phyloP scores from a whole-genome alignment of 306 rosid genomes.

The Quercus glauca region DNA sequence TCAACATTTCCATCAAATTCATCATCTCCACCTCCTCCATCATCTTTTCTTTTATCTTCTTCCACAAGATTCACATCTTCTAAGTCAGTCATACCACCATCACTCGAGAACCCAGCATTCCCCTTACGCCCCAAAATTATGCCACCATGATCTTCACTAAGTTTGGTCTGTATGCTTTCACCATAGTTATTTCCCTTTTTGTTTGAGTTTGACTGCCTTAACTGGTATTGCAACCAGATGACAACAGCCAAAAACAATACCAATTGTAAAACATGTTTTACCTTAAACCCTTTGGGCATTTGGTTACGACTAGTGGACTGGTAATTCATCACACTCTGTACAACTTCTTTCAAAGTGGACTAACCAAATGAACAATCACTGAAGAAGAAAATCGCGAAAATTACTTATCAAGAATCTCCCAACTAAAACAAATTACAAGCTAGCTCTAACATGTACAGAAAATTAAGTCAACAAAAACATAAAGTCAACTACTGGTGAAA shows the following conservation, averaged over 20 bases:
- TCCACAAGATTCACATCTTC: background rate
- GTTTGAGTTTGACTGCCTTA: background rate
- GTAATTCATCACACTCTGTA: background rate
- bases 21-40: conserved; percentile 2
- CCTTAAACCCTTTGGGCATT: background rate
- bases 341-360: background rate
- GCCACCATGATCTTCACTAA: background rate
- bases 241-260: background rate
- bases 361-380: background rate
- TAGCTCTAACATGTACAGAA: background rate
- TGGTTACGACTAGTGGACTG: background rate
- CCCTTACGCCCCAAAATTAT: background rate
- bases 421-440: background rate
- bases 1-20: background rate
- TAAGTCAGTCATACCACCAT: background rate
- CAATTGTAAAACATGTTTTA: background rate
- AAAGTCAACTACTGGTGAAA: background rate
- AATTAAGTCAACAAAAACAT: background rate
- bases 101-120: background rate
- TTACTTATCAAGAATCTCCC: background rate
- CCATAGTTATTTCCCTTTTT: background rate
- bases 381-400: background rate
- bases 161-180: background rate
- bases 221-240: background rate
- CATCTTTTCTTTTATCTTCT: background rate